Conservation (phyloP, 176 grass and related monocot genomes). For the maize (Zea mays) region DNA sequence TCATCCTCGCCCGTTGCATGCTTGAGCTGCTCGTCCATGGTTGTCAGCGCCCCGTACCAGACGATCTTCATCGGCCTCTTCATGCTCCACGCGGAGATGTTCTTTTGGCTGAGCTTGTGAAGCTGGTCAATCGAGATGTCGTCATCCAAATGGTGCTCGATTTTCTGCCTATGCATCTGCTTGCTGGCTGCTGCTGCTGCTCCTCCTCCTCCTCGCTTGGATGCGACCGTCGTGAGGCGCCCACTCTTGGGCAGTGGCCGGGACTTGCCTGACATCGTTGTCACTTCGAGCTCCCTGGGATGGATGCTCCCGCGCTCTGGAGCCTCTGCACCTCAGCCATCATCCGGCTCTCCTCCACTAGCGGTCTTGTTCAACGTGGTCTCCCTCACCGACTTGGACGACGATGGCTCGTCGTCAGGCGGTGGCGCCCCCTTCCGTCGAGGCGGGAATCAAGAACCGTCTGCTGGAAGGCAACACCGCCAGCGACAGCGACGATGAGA, state of each 20-base stretch:
- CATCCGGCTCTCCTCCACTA: constrained; percentile 72
- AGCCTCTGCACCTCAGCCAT: constrained; percentile 77
- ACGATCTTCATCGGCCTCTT: constrained; percentile 91
- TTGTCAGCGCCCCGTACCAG: constrained; percentile 66
- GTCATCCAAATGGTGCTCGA: constrained; percentile 51
- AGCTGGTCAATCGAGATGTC: constrained; percentile 84
- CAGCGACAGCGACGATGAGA: no score
- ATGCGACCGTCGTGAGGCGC: constrained; percentile 35
- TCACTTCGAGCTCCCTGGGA: constrained; percentile 61
- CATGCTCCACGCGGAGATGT: constrained; percentile 97
- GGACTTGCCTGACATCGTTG: constrained; percentile 43
- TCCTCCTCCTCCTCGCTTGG: constrained; percentile 19
- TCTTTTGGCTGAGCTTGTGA: constrained; percentile 83
- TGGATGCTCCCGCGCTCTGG: no score
- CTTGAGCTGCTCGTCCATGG: constrained; percentile 74
- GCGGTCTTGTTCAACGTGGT: no score
- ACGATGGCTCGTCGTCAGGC: no score
- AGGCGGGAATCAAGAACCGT: no score
- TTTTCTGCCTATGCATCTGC: constrained; percentile 57
- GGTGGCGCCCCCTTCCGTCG: no score
- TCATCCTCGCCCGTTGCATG: constrained; percentile 55
- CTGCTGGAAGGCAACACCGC: no score
- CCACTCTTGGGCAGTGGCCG: constrained; percentile 41
- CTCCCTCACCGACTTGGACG: no score
- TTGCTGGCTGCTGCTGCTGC: constrained; percentile 40